A percentile compares a stretch with the other conserved stretches of the same genome.
These are phyloP conservation scores for Zopfia rhizophila DNA, from an alignment of 2,329 filamentous ascomycete genomes.

Conservation along the genomic window DNA sequence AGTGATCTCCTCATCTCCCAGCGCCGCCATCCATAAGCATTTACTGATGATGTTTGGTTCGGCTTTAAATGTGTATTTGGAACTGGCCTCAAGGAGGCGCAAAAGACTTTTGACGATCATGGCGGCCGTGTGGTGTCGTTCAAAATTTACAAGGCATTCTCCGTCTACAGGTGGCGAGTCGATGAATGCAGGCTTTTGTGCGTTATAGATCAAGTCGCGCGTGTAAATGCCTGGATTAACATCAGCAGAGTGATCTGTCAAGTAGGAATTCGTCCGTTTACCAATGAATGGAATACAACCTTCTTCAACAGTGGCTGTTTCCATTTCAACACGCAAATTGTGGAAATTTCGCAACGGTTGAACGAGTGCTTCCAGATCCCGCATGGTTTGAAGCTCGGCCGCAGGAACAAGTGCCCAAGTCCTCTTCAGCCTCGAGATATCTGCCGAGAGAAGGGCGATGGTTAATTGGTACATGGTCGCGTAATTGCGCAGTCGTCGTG, in stretches of 20 bases:
- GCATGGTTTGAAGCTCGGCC: constrained; percentile 72
- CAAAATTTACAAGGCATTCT: constrained; percentile 82
- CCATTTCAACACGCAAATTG: constrained; percentile 82
- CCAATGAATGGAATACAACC: constrained; percentile 88
- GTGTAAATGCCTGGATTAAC: constrained; percentile 70
- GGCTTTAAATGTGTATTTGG: constrained; percentile 76
- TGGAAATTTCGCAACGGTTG: constrained; percentile 83
- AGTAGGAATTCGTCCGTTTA: constrained; percentile 52
- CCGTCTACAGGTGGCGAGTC: constrained; percentile 67
- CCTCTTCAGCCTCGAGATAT: constrained; percentile 72
- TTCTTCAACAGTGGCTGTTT: constrained; percentile 70
- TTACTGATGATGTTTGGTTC: constrained; percentile 81
- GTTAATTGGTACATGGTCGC: constrained; percentile 85
- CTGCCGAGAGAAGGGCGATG: constrained; percentile 78
- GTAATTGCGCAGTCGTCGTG: constrained; percentile 80
- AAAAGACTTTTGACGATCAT: constrained; percentile 82
- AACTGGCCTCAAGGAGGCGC: constrained; percentile 81
- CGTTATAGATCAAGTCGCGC: constrained; percentile 84
- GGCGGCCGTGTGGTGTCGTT: constrained; percentile 79
- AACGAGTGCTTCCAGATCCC: constrained; percentile 76
- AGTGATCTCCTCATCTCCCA: constrained; percentile 78
- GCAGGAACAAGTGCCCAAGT: constrained; percentile 78
- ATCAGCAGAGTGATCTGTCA: constrained; percentile 20
- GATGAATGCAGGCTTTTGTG: constrained; percentile 80
- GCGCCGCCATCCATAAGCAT: constrained; percentile 85